Evolutionary conservation across 2,329 filamentous ascomycete genomes (phyloP), one percentile per base, ranked within the genome.

Genomic region (Dothistroma pini): DNA sequence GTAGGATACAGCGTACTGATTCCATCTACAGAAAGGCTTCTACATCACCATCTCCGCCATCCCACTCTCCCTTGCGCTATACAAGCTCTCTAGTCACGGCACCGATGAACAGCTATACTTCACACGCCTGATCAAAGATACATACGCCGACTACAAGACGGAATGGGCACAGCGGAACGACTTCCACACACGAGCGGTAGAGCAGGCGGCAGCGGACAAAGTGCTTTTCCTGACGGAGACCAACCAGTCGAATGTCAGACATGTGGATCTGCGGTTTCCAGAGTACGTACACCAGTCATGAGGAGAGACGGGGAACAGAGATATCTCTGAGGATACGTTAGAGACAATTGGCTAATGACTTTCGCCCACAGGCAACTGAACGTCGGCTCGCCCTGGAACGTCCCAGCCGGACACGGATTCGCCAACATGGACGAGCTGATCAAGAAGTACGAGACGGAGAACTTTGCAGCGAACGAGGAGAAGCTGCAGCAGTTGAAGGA

Each of bases 131-230:
- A 85, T 89, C 70, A 83, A 86, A 68, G 75, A 81, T 66, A 80
- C 80, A 66, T 87, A 83, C 73, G 79, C 79, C 38, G 75, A 81
- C 22, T 80, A 80, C 60, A 78, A 84, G 68, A 79, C 83, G 61
- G 72, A 77, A 48, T 84, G 80, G 75, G 81, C 81, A 57, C 76
- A 80, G 67, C 79, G 81, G 68, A 89, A 88, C 71, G 80, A 82
- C 58, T 70, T 87, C 56, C 86, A 87, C 74, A 84, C 83, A 11
- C 77, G 79, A 61, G 81, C 83, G 66, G 76, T 88, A 64, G 85
- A 89, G 77, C 83, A 84, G 75, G 86, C 86, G 25, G 86, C 83
- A 38, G 76, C 79, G 55, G 86, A 89, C 72, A 78, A 84, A 63
- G 83, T 86, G 66, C 72, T 89, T 66, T 87, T 88, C 72, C 61